These are phyloP conservation scores for Aspergillus ustus DNA, from an alignment of 2,329 filamentous ascomycete genomes.

Conservation along the genomic window DNA sequence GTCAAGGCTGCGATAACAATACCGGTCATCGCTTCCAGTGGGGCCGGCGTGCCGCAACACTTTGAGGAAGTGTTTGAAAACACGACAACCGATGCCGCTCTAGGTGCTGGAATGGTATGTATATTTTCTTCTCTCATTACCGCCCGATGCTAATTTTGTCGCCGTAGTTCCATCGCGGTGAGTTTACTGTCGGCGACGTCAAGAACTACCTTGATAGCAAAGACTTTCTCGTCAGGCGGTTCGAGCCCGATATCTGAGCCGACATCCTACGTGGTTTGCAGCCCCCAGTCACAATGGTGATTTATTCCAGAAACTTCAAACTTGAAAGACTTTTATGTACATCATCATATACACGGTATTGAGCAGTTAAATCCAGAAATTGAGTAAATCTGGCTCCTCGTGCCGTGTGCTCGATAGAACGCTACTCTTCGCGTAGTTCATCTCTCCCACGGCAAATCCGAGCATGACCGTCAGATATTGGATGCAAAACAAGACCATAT, in stretches of 20 bases:
- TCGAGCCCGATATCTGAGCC: slow-evolving; percentile 57
- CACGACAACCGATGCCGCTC: slow-evolving; percentile 86
- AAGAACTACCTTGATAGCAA: slow-evolving; percentile 77
- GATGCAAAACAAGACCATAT: too few species aligned
- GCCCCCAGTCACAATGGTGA: background rate
- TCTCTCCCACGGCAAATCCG: too few species aligned
- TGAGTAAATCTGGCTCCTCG: too few species aligned
- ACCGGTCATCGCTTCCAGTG: slow-evolving; percentile 92
- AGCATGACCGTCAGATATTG: too few species aligned
- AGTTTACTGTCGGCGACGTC: slow-evolving; percentile 93
- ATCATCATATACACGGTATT: too few species aligned
- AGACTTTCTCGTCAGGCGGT: slow-evolving; percentile 78
- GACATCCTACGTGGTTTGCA: background rate
- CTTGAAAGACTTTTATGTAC: background rate
- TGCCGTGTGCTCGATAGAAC: too few species aligned
- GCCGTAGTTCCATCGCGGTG: slow-evolving; percentile 79
- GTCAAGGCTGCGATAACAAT: slow-evolving; percentile 88
- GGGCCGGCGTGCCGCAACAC: slow-evolving; percentile 84
- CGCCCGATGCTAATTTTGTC: slow-evolving; percentile 18
- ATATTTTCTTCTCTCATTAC: background rate
- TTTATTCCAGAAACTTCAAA: background rate
- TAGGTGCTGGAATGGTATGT: slow-evolving; percentile 88
- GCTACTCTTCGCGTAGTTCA: too few species aligned
- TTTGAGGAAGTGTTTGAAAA: slow-evolving; percentile 88
- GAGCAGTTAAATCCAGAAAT: too few species aligned